Conservation (phyloP, 2,329 filamentous ascomycete genomes). For the Ceratocystis eucalypticola region DNA sequence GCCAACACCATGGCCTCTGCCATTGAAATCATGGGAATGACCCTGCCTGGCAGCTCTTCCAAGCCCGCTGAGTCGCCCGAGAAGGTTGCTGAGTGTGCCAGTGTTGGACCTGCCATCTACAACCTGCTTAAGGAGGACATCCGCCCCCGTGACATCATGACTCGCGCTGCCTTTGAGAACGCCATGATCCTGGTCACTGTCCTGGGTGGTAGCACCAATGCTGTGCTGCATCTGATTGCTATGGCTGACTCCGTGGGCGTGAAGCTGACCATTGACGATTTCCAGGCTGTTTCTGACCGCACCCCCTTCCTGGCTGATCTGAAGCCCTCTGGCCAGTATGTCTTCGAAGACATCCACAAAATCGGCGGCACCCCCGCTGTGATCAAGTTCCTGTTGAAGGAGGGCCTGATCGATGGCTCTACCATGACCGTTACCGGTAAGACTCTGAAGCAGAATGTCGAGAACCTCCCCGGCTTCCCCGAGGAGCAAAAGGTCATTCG, state of each 20-base stretch:
- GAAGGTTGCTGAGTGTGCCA: conserved; percentile 61
- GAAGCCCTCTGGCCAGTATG: conserved; percentile 75
- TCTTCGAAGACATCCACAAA: conserved; percentile 72
- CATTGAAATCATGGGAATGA: conserved; percentile 71
- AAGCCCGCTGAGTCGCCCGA: conserved; percentile 60
- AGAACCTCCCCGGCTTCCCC: conserved; percentile 58
- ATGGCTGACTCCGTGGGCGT: conserved; percentile 71
- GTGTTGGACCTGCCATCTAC: conserved; percentile 59
- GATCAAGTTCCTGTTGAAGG: conserved; percentile 74
- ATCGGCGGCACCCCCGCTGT: conserved; percentile 79
- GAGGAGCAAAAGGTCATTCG: conserved; percentile 71
- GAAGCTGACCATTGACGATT: conserved; percentile 73
- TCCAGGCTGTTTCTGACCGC: conserved; percentile 67
- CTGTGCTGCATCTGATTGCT: conserved; percentile 71
- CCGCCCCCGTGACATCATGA: conserved; percentile 63
- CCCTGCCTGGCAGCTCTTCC: conserved; percentile 68
- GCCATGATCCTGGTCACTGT: conserved; percentile 75
- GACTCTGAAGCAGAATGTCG: conserved; percentile 76
- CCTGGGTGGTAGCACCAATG: conserved; percentile 74
- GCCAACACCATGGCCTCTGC: conserved; percentile 77
- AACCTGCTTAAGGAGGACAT: conserved; percentile 65
- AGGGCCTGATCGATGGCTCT: conserved; percentile 65
- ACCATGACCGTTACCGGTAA: conserved; percentile 81
- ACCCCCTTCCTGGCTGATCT: conserved; percentile 70
- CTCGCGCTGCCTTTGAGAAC: conserved; percentile 68